Evolutionary conservation across 2,329 filamentous ascomycete genomes (phyloP), one percentile per base, ranked within the genome.

Genomic region (Trichothecium roseum): DNA sequence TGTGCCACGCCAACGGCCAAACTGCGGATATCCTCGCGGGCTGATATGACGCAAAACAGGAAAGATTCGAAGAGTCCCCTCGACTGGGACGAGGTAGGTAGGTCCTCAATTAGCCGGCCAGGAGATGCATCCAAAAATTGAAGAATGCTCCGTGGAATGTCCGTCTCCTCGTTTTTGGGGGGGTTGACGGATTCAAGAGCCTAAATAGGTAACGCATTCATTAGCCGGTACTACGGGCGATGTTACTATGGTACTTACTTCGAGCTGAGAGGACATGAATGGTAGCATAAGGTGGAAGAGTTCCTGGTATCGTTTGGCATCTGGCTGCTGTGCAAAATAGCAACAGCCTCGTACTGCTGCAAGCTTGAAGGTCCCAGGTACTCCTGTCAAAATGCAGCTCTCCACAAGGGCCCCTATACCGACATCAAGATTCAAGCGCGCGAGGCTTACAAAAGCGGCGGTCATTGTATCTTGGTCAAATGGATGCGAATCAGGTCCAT

Each of bases 401-500:
- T 72, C 66, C 4, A 69, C 62, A 12, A 83, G 62, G 16, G 64
- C 66, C 30, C 74, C 72, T 33, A 77, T 63, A 39, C 68, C 72
- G 36, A 64, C 62, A 33, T 78, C 72, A 37, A 76, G 68, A 47
- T 73, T 75, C 26, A 83, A 59, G 44, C 81, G 69, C 10, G 71
- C 64, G 28, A 82, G 57, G 50, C 73, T 77, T 37, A 82, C 75
- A 49, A 82, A 79, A 4, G 77, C 69, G 27, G 74, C 74, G 13
- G 77, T 80, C 56, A 80, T 75, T 47, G 81, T 64, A 39, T 78
- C 69, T 50, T 74, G 71, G 38, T 80, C 76, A 43, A 80, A 74
- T 20, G 63, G 54, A 17, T 59, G 52, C n/a, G 59, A 55, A 18
- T 78, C 69, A 28, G 60, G 50, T 9, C 60, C 60, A 2, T 24